phyloP scores from a whole-genome alignment of 192 early-diverging fungal species.

The Linnemannia elongata region DNA sequence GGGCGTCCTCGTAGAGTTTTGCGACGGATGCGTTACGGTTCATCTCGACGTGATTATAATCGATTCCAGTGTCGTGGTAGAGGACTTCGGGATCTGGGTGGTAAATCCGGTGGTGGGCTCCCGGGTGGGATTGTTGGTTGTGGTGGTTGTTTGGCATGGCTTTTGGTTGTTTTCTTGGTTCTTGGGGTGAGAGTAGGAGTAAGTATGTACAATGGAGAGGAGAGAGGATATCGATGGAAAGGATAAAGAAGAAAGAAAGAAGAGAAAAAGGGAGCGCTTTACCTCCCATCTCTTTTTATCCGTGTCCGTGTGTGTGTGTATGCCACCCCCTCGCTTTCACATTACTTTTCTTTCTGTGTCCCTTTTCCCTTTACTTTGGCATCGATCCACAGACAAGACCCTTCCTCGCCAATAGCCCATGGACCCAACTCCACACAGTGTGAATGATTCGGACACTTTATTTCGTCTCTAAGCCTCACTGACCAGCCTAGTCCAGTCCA shows the following conservation, averaged over 20 bases:
- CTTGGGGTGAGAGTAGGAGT: not conserved
- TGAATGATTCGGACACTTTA: not conserved
- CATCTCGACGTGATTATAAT: conserved; percentile 84
- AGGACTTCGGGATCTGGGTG: conserved; percentile 38
- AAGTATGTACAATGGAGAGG: not conserved
- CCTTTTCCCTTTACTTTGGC: not conserved
- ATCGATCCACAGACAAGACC: not conserved
- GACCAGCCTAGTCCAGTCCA: not conserved
- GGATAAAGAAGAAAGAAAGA: not conserved
- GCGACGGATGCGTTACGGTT: conserved; percentile 86
- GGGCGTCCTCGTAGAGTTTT: conserved; percentile 92
- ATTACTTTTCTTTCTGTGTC: not conserved
- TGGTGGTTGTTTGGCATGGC: not conserved
- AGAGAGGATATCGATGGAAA: not conserved
- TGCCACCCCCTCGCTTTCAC: not conserved
- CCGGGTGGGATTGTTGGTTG: conserved; percentile 13
- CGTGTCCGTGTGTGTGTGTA: too few species aligned
- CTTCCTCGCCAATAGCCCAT: not conserved
- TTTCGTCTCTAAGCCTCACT: not conserved
- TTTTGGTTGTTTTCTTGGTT: not conserved
- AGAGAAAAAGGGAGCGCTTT: not conserved
- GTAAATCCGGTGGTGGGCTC: conserved; percentile 12
- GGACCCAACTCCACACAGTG: not conserved
- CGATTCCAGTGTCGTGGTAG: conserved; percentile 63
- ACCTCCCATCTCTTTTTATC: not conserved